Evolutionary conservation across 345 rosid species (phyloP).

Genomic region (Pseudoturritis turrita): DNA sequence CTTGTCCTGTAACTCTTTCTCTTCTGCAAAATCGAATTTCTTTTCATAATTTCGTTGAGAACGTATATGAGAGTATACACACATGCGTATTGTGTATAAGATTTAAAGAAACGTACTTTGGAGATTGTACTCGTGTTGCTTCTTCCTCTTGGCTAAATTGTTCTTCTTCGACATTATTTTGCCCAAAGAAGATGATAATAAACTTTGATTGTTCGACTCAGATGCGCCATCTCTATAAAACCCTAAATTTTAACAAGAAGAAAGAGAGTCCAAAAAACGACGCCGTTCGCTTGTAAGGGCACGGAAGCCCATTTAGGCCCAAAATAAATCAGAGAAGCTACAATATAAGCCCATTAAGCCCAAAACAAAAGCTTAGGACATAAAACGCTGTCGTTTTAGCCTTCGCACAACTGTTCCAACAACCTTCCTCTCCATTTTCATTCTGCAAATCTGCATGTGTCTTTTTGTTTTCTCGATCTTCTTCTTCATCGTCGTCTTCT

Average conservation of each 20-base stretch:
- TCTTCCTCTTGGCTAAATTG: conserved; percentile 68
- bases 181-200: not conserved
- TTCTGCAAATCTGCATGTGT: conserved; percentile 21
- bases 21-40: conserved; percentile 56
- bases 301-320: not conserved
- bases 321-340: not conserved
- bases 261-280: not conserved
- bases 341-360: not conserved
- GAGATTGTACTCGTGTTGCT: conserved; percentile 81
- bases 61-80: not conserved
- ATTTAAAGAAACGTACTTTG: conserved; percentile 38
- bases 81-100: not conserved
- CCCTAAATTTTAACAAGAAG: conserved; percentile 16
- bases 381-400: not conserved
- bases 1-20: conserved; percentile 71
- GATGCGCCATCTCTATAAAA: not conserved
- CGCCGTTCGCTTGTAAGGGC: not conserved
- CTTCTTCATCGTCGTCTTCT: conserved; percentile 21
- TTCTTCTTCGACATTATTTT: conserved; percentile 92
- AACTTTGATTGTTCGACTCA: not conserved
- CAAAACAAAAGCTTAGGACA: not conserved
- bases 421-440: not conserved
- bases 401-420: conserved; percentile 16
- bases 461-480: not conserved
- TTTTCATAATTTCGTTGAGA: not conserved